Conservation (phyloP, 352 stramenopile species). For the Phytophthora citrophthora region DNA sequence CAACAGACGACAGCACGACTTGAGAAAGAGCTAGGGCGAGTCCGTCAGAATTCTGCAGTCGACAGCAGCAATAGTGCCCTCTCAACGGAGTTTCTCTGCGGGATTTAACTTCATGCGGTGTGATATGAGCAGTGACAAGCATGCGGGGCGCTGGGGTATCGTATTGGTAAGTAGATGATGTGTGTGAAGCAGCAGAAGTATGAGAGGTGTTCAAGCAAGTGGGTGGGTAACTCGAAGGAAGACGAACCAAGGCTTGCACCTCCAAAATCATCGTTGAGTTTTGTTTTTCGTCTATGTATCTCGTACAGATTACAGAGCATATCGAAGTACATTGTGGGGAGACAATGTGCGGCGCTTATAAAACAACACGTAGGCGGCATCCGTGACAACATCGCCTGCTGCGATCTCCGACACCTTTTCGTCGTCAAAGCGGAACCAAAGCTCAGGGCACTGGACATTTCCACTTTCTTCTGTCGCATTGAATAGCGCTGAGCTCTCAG, state of each 20-base stretch:
- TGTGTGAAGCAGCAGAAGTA: conserved; percentile 7
- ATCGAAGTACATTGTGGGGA: conserved; percentile 70
- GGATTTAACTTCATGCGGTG: conserved; percentile 42
- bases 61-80: conserved; percentile 45
- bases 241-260: conserved; percentile 28
- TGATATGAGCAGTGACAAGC: conserved; percentile 1
- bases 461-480: conserved; percentile 24
- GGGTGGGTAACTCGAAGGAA: conserved; percentile 23
- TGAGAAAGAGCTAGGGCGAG: conserved; percentile 64
- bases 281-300: conserved; percentile 17
- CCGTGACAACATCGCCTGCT: conserved; percentile 71
- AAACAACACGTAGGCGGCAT: conserved; percentile 92
- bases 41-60: conserved; percentile 50
- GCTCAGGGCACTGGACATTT: conserved; percentile 57
- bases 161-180: conserved; percentile 1
- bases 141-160: background rate
- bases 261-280: conserved; percentile 12
- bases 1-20: conserved; percentile 63
- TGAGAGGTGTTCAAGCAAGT: conserved; percentile 8
- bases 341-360: conserved; percentile 88
- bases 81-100: conserved; percentile 71
- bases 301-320: conserved; percentile 64
- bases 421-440: conserved; percentile 89
- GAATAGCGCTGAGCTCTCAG: conserved; percentile 67
- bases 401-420: conserved; percentile 83